phyloP scores from a whole-genome alignment of 768 basidiomycete genomes.

The Strobilomyces confusus region DNA sequence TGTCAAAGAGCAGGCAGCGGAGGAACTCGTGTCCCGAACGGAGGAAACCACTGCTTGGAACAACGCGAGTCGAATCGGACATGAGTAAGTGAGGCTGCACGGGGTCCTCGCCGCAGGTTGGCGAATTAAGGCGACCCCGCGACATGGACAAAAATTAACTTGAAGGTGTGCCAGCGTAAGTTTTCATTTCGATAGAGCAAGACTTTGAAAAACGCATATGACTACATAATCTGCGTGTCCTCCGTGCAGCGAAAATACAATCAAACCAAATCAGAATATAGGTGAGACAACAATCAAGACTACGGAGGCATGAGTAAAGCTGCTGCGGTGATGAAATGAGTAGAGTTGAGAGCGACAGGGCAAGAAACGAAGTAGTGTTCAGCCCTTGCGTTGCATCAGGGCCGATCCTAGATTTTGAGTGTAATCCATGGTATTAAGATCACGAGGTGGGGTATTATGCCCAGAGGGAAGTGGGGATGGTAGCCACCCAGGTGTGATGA shows the following conservation, averaged over 20 bases:
- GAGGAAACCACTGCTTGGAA: conserved; percentile 1
- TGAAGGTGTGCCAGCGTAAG: not conserved
- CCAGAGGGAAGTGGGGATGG: conserved; percentile 60
- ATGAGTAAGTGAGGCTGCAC: not conserved
- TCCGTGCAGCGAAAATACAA: conserved; percentile 5
- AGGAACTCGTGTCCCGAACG: conserved; percentile 4
- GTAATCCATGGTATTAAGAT: conserved; percentile 24
- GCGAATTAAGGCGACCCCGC: too few species aligned
- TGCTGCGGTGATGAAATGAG: not conserved
- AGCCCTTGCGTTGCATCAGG: conserved; percentile 27
- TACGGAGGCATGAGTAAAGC: not conserved
- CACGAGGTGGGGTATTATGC: conserved; percentile 37
- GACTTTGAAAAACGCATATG: not conserved
- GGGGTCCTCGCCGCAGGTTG: too few species aligned
- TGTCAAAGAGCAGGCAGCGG: conserved; percentile 40
- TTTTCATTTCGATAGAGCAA: conserved; percentile 1
- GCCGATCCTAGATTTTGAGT: conserved; percentile 22
- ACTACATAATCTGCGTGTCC: conserved; percentile 15
- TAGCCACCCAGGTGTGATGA: conserved; percentile 72
- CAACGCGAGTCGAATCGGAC: not conserved
- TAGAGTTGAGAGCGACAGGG: conserved; percentile 7
- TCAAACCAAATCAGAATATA: conserved; percentile 9
- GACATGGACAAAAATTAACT: too few species aligned
- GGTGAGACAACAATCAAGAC: conserved; percentile 3
- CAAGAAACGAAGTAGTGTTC: conserved; percentile 1